These are phyloP conservation scores for Capronia coronata DNA, from an alignment of 2,329 filamentous ascomycete species.

Conservation along the genomic window DNA sequence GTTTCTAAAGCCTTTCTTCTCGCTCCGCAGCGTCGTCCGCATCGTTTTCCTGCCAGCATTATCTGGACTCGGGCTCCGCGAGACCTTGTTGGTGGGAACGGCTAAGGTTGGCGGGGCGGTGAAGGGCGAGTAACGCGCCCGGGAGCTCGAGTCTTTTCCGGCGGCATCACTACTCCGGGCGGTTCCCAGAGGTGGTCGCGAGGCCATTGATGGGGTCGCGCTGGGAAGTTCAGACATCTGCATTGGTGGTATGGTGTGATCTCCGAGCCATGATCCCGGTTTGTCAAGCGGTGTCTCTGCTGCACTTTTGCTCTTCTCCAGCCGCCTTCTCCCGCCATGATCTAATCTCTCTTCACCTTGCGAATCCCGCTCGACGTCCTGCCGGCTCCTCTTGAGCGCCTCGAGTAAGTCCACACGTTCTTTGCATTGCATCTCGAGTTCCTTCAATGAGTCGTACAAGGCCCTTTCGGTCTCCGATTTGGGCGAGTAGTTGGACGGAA, in stretches of 20 bases:
- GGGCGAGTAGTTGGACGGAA: conserved; percentile 62
- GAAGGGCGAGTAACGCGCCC: conserved; percentile 14
- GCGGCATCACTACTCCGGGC: conserved; percentile 32
- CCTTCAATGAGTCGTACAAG: conserved; percentile 69
- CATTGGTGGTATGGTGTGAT: conserved; percentile 73
- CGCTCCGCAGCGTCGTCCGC: conserved; percentile 50
- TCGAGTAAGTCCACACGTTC: conserved; percentile 85
- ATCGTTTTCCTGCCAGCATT: conserved; percentile 47
- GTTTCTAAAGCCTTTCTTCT: conserved; percentile 42
- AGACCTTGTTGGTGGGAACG: conserved; percentile 38
- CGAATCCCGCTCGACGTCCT: conserved; percentile 32
- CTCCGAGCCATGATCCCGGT: conserved; percentile 58
- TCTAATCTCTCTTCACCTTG: conserved; percentile 23
- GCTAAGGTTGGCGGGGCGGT: conserved; percentile 33
- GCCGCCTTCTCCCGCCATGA: conserved; percentile 17
- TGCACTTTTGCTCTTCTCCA: conserved; percentile 24
- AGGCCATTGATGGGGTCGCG: conserved; percentile 56
- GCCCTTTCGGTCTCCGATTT: conserved; percentile 77
- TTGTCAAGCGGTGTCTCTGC: conserved; percentile 17
- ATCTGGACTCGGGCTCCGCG: conserved; percentile 56
- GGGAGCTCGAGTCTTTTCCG: conserved; percentile 7
- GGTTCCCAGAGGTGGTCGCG: conserved; percentile 41
- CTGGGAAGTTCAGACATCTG: conserved; percentile 76
- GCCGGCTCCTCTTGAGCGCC: conserved; percentile 62
- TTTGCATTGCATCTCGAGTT: conserved; percentile 85